Percentiles rank a stretch among this genome's conserved stretches.
These are phyloP conservation scores for Solanum appendiculatum DNA, from an alignment of 257 asterid species.

Conservation along the genomic window DNA sequence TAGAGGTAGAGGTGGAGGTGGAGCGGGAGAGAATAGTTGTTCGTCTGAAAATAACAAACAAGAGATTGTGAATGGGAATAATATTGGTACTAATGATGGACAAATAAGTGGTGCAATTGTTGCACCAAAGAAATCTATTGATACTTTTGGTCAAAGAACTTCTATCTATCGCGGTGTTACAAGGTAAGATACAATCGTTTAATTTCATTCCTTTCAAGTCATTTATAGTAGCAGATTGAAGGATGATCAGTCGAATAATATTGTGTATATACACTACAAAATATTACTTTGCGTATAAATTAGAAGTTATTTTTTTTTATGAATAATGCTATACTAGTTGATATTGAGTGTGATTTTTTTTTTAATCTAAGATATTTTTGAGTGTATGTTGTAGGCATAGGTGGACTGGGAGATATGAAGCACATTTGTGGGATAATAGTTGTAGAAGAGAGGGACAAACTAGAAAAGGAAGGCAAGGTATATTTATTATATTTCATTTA, in stretches of 20 bases:
- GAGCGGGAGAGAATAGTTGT: conserved; percentile 16
- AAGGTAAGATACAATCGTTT: conserved; percentile 9
- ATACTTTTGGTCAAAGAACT: conserved; percentile 83
- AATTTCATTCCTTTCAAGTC: neutral
- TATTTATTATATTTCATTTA: neutral
- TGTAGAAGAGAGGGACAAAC: conserved; percentile 96
- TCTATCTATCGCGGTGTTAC: conserved; percentile 94
- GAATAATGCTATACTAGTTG: neutral
- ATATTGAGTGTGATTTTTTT: neutral
- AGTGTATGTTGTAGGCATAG: conserved; percentile 50
- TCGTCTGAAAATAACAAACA: conserved; percentile 18
- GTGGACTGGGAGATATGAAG: conserved; percentile 90
- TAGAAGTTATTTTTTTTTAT: no score
- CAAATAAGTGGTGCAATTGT: conserved; percentile 35
- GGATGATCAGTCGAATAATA: neutral
- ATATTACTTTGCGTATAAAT: neutral
- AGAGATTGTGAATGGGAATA: neutral
- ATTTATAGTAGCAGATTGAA: neutral
- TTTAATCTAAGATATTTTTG: neutral
- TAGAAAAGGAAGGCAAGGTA: conserved; percentile 97
- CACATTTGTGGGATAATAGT: conserved; percentile 95
- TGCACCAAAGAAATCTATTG: conserved; percentile 56
- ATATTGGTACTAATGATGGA: conserved; percentile 2
- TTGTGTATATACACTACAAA: neutral
- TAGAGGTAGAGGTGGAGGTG: neutral